Conservation (phyloP, 1,284 basidiomycete species). For the Waitea zeae region DNA sequence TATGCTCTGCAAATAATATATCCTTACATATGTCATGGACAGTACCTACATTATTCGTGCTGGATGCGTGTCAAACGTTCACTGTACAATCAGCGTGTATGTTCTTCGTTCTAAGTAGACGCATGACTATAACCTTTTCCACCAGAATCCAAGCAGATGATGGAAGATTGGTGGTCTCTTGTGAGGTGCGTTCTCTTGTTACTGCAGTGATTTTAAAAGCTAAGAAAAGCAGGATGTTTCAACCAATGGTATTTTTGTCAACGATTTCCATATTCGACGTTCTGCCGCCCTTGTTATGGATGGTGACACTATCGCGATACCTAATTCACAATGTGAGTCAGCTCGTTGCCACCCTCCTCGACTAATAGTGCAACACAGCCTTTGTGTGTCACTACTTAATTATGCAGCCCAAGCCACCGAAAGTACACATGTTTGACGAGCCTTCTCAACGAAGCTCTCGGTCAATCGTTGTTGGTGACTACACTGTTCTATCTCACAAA, state of each 20-base stretch:
- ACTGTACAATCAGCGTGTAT: too few species aligned
- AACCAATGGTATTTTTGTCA: conserved; percentile 60
- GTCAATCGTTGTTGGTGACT: conserved; percentile 37
- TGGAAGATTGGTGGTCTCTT: conserved; percentile 58
- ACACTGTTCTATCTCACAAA: conserved; percentile 31
- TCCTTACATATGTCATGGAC: too few species aligned
- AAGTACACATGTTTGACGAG: conserved; percentile 40
- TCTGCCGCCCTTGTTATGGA: conserved; percentile 54
- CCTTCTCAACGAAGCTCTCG: too few species aligned
- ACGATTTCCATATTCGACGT: conserved; percentile 47
- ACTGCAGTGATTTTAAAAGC: neutral
- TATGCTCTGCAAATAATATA: too few species aligned
- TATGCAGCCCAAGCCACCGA: too few species aligned
- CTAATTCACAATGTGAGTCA: conserved; percentile 36
- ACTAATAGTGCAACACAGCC: conserved; percentile 18
- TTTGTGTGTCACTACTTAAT: conserved; percentile 60
- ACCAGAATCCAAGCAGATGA: conserved; percentile 45
- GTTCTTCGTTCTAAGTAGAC: too few species aligned
- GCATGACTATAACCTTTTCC: too few species aligned
- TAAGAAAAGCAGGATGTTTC: conserved; percentile 49
- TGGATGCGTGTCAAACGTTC: conserved; percentile 3
- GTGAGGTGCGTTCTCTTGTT: conserved; percentile 28
- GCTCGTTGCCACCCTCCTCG: conserved; percentile 4
- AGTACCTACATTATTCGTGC: too few species aligned
- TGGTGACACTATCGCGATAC: conserved; percentile 51